Percentiles rank a stretch among this genome's conserved stretches.
Conservation (phyloP, 805 yeast species). For the Jamesozyma gamospora region DNA sequence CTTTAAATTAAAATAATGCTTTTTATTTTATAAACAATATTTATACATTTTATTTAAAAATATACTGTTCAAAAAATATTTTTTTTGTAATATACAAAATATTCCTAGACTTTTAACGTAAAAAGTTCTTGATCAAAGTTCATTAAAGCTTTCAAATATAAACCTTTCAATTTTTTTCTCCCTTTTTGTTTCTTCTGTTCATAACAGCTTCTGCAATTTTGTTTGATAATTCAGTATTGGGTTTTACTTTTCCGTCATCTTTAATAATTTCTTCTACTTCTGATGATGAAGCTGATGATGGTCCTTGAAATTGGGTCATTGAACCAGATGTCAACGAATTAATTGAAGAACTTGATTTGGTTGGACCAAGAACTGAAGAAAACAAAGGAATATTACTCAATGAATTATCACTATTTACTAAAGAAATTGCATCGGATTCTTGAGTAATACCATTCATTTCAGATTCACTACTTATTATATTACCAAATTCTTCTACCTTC, state of each 20-base stretch:
- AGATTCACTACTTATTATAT: background rate
- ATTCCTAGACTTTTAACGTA: background rate
- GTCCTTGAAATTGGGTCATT: conserved; percentile 1
- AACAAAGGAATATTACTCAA: conserved; percentile 33
- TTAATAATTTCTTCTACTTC: conserved; percentile 7
- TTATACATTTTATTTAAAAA: too few species aligned
- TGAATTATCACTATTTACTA: conserved; percentile 29
- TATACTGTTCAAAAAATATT: too few species aligned
- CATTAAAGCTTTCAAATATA: too few species aligned
- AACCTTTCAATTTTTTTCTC: background rate
- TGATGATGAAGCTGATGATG: conserved; percentile 20
- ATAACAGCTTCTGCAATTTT: conserved; percentile 23
- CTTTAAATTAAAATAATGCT: too few species aligned
- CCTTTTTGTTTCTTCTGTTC: conserved; percentile 12
- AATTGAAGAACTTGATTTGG: conserved; percentile 21
- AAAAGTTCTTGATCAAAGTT: too few species aligned
- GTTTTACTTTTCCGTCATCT: conserved; percentile 1
- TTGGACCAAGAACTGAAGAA: conserved; percentile 31
- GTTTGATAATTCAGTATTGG: conserved; percentile 9
- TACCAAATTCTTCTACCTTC: conserved; percentile 5
- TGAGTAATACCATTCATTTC: conserved; percentile 32
- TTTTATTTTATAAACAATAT: too few species aligned
- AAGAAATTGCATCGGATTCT: conserved; percentile 38
- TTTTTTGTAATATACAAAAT: background rate
- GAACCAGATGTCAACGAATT: conserved; percentile 21